Conservation (phyloP, 2,329 filamentous ascomycete species). For the Ophiostoma angusticollis region DNA sequence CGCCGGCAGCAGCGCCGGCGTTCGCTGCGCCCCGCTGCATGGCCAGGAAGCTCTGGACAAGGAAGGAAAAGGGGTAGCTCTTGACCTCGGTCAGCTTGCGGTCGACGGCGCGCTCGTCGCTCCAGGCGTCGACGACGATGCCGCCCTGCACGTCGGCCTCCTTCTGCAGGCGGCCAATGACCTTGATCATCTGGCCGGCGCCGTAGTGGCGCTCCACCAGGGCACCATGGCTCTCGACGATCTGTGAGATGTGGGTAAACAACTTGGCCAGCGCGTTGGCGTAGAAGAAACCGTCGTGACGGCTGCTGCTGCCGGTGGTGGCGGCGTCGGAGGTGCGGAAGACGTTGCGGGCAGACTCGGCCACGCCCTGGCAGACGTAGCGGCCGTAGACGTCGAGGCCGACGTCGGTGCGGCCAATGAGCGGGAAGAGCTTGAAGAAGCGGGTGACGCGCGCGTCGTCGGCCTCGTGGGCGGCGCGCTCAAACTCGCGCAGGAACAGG, state of each 20-base stretch:
- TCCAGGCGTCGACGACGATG: slow-evolving; percentile 91
- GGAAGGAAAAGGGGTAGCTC: slow-evolving; percentile 93
- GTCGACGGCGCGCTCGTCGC: slow-evolving; percentile 74
- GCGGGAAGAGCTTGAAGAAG: slow-evolving; percentile 95
- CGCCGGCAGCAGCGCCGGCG: background rate
- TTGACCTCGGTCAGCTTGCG: slow-evolving; percentile 88
- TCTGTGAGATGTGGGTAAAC: slow-evolving; percentile 95
- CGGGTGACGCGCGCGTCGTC: slow-evolving; percentile 82
- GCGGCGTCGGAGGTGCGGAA: slow-evolving; percentile 45
- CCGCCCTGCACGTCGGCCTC: slow-evolving; percentile 95
- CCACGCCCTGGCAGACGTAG: slow-evolving; percentile 93
- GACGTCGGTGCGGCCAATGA: slow-evolving; percentile 79
- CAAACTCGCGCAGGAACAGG: slow-evolving; percentile 87
- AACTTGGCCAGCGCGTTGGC: slow-evolving; percentile 79
- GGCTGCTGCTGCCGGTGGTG: background rate
- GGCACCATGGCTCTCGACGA: slow-evolving; percentile 81
- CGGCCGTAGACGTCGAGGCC: slow-evolving; percentile 89
- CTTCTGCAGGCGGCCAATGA: slow-evolving; percentile 83
- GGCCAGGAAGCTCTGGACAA: slow-evolving; percentile 85
- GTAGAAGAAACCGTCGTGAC: slow-evolving; percentile 72
- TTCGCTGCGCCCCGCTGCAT: slow-evolving; percentile 41
- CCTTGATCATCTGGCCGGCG: slow-evolving; percentile 79
- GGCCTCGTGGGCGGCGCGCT: slow-evolving; percentile 75
- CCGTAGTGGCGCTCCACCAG: slow-evolving; percentile 94
- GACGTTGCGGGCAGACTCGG: slow-evolving; percentile 66